Conservation (phyloP, 257 asterid genomes). For the Linderniella brevidens region DNA sequence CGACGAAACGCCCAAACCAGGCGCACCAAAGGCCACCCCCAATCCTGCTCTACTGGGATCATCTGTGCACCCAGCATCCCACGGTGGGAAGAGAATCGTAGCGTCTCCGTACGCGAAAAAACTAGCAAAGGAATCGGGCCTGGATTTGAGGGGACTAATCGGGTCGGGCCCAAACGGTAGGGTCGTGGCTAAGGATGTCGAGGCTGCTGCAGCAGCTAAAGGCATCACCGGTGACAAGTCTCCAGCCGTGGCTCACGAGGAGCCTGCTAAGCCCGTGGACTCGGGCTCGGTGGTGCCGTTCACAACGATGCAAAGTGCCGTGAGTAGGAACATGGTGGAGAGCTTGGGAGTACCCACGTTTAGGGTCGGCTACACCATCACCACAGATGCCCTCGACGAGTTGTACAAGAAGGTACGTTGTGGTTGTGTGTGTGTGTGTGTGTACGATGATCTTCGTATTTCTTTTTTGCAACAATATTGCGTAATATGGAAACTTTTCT, state of each 20-base stretch:
- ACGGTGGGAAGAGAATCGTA: slow-evolving; percentile 79
- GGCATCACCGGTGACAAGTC: slow-evolving; percentile 11
- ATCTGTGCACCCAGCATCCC: slow-evolving; percentile 62
- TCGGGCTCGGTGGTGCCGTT: slow-evolving; percentile 71
- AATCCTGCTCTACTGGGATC: slow-evolving; percentile 18
- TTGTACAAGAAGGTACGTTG: slow-evolving; percentile 74
- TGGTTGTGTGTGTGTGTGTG: background rate
- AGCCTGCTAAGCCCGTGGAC: slow-evolving; percentile 28
- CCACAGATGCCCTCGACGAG: slow-evolving; percentile 89
- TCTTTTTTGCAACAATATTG: too few relatives aligned
- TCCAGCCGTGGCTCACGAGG: slow-evolving; percentile 8
- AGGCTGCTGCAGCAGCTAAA: slow-evolving; percentile 30
- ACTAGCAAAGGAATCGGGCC: slow-evolving; percentile 68
- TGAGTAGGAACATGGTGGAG: slow-evolving; percentile 90
- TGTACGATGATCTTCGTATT: background rate
- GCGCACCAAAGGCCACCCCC: slow-evolving; percentile 12
- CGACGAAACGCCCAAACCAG: slow-evolving; percentile 25
- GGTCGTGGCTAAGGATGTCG: slow-evolving; percentile 91
- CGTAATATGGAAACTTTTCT: slow-evolving; percentile 1
- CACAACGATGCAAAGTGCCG: slow-evolving; percentile 87
- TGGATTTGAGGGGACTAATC: slow-evolving; percentile 53
- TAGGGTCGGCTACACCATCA: slow-evolving; percentile 84
- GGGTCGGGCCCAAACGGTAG: slow-evolving; percentile 94
- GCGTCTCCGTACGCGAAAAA: slow-evolving; percentile 94
- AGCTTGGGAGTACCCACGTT: slow-evolving; percentile 87